Percentiles rank a stretch among this genome's conserved stretches.
Evolutionary conservation across 805 yeast genomes (phyloP).

Genomic region (Candida pseudofarinosa): DNA sequence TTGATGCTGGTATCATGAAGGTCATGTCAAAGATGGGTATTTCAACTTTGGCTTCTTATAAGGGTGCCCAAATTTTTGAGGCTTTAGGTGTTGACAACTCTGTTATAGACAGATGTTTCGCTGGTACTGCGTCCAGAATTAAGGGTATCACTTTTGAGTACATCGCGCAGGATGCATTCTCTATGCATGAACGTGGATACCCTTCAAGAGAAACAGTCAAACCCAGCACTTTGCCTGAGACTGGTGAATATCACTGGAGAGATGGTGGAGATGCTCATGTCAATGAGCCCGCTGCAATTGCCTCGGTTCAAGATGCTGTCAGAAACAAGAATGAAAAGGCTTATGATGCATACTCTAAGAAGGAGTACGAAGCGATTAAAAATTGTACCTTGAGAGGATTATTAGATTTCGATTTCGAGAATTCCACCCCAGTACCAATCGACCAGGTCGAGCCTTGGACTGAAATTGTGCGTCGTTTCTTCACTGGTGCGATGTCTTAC

Average conservation of each 20-base stretch:
- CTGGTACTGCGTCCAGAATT: slow-evolving; percentile 96
- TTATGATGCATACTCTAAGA: slow-evolving; percentile 82
- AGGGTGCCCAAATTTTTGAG: slow-evolving; percentile 98
- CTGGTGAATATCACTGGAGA: slow-evolving; percentile 98
- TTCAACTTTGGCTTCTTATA: slow-evolving; percentile 95
- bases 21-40: slow-evolving; percentile 99
- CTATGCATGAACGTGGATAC: slow-evolving; percentile 88
- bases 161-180: slow-evolving; percentile 94
- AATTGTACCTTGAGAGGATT: slow-evolving; percentile 93
- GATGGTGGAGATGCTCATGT: slow-evolving; percentile 97
- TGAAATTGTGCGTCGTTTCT: slow-evolving; percentile 93
- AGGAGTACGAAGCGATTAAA: slow-evolving; percentile 86
- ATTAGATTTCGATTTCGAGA: slow-evolving; percentile 81
- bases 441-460: slow-evolving; percentile 99
- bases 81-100: slow-evolving; percentile 94
- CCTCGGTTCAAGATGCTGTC: slow-evolving; percentile 96
- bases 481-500: slow-evolving; percentile 99
- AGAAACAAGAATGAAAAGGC: slow-evolving; percentile 93
- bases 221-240: slow-evolving; percentile 79
- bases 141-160: slow-evolving; percentile 93
- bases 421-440: slow-evolving; percentile 73
- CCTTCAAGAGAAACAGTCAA: slow-evolving; percentile 70
- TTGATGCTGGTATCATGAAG: slow-evolving; percentile 88
- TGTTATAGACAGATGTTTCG: slow-evolving; percentile 91
- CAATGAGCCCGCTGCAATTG: slow-evolving; percentile 92